These are phyloP conservation scores for Rutstroemia sp. DNA, from an alignment of 2,329 filamentous ascomycete genomes.

Conservation along the genomic window DNA sequence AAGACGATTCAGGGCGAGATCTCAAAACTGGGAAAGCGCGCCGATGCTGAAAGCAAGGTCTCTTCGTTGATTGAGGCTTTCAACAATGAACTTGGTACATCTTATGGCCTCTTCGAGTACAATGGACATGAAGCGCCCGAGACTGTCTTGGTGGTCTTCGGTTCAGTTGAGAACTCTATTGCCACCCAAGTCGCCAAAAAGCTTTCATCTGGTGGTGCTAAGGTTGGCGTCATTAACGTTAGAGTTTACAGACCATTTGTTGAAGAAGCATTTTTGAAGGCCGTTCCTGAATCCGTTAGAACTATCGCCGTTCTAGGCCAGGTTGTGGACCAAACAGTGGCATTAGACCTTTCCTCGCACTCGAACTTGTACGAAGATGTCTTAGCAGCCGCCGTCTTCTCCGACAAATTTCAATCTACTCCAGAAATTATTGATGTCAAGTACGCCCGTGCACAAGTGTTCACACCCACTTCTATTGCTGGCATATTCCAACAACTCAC, in stretches of 20 bases:
- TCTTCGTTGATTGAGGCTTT: slow-evolving; percentile 63
- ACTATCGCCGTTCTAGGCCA: slow-evolving; percentile 84
- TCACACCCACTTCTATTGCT: slow-evolving; percentile 49
- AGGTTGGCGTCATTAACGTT: slow-evolving; percentile 83
- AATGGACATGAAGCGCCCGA: slow-evolving; percentile 73
- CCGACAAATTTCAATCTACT: slow-evolving; percentile 53
- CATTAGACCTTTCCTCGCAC: slow-evolving; percentile 66
- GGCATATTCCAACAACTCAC: slow-evolving; percentile 43
- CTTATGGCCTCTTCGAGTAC: slow-evolving; percentile 93
- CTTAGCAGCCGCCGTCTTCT: slow-evolving; percentile 75
- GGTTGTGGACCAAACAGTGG: slow-evolving; percentile 64
- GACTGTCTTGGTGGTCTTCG: slow-evolving; percentile 83
- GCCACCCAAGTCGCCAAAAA: slow-evolving; percentile 71
- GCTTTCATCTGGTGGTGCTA: slow-evolving; percentile 64
- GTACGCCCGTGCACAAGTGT: slow-evolving; percentile 62
- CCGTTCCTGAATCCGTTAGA: slow-evolving; percentile 66
- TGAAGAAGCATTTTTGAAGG: slow-evolving; percentile 84
- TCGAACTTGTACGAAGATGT: slow-evolving; percentile 93
- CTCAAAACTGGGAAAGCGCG: slow-evolving; percentile 58
- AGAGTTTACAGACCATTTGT: slow-evolving; percentile 92
- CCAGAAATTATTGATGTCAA: slow-evolving; percentile 76
- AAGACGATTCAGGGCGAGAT: slow-evolving; percentile 55
- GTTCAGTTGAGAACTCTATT: slow-evolving; percentile 82
- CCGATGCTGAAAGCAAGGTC: slow-evolving; percentile 66
- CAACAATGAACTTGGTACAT: slow-evolving; percentile 87